These are phyloP conservation scores for Phyllosticta citrichinensis DNA, from an alignment of 2,329 filamentous ascomycete genomes.

Conservation along the genomic window DNA sequence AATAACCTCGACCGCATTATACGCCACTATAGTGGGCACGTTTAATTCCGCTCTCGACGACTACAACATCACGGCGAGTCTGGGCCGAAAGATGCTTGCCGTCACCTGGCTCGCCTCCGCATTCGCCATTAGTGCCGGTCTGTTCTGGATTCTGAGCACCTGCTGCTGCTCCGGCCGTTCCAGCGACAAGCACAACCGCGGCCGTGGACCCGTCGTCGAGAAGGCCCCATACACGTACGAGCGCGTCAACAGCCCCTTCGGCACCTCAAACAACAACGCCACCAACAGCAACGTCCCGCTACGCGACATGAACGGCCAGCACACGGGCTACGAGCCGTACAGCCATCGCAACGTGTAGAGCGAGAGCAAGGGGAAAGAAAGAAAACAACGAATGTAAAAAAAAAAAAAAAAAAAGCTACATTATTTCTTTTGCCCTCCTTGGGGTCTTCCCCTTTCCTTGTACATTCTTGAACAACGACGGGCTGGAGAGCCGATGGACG, in stretches of 20 bases:
- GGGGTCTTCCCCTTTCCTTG: not conserved
- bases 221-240: conserved; percentile 54
- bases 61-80: conserved; percentile 58
- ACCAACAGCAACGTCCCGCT: conserved; percentile 2
- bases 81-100: conserved; percentile 62
- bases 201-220: conserved; percentile 37
- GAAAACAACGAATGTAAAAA: not conserved
- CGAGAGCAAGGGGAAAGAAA: not conserved
- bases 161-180: conserved; percentile 79
- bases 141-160: conserved; percentile 87
- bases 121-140: conserved; percentile 61
- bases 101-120: conserved; percentile 70
- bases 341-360: conserved; percentile 4
- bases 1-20: conserved; percentile 63
- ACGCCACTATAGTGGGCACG: conserved; percentile 57
- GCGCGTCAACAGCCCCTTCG: conserved; percentile 37
- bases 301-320: conserved; percentile 5
- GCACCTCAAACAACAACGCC: conserved; percentile 9
- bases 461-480: not conserved
- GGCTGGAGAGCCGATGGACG: too few species aligned
- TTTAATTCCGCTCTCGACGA: conserved; percentile 56
- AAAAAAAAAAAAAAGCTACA: not conserved
- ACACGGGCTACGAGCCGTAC: conserved; percentile 11
- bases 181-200: conserved; percentile 19
- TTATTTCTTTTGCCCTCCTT: not conserved